phyloP scores from a whole-genome alignment of 768 basidiomycete species.

The Suillus discolor region DNA sequence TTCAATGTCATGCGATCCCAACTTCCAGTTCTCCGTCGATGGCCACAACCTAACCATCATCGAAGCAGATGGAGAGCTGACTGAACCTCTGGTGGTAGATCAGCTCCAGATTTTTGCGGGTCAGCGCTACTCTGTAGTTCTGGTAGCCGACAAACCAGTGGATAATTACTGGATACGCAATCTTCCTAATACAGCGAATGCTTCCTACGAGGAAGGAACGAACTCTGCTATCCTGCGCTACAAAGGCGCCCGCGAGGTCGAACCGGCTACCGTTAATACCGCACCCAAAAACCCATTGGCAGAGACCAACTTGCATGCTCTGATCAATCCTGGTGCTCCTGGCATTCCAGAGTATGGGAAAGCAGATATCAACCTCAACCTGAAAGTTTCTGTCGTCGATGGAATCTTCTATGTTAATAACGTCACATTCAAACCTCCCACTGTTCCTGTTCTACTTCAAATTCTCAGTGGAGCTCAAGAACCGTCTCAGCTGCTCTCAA shows the following conservation, averaged over 20 bases:
- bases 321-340: constrained; percentile 21
- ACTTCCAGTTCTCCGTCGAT: constrained; percentile 42
- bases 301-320: constrained; percentile 23
- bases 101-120: constrained; percentile 40
- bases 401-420: neutral
- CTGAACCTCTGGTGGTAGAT: constrained; percentile 38
- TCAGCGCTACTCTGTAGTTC: constrained; percentile 34
- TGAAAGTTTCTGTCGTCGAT: constrained; percentile 9
- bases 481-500: constrained; percentile 38
- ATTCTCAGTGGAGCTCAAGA: constrained; percentile 36
- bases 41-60: constrained; percentile 44
- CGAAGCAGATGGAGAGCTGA: constrained; percentile 40
- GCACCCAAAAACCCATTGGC: neutral
- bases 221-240: constrained; percentile 46
- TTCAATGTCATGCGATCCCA: constrained; percentile 41
- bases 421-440: constrained; percentile 12
- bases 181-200: constrained; percentile 27
- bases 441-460: constrained; percentile 45
- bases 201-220: constrained; percentile 26
- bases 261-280: constrained; percentile 27
- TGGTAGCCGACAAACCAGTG: constrained; percentile 33
- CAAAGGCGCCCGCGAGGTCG: constrained; percentile 28
- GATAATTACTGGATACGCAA: constrained; percentile 44
- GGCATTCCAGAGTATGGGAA: constrained; percentile 27
- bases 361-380: constrained; percentile 26